These are phyloP conservation scores for Microascus cirrosus DNA, from an alignment of 2,329 filamentous ascomycete species.

Conservation along the genomic window DNA sequence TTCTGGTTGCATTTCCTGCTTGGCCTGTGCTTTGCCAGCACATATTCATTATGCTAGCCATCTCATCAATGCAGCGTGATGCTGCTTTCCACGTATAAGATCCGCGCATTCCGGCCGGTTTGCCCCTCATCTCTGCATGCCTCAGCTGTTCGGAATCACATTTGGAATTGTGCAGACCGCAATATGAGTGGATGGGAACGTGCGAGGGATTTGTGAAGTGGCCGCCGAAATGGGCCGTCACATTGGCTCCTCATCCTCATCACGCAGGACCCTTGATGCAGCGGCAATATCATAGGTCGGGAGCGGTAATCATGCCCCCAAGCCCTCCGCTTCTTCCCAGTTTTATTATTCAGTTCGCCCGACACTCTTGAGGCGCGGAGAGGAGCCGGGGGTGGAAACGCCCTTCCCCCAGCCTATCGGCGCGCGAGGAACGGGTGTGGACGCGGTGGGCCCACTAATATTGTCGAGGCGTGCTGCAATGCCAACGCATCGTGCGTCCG, in stretches of 20 bases:
- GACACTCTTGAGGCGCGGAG: not conserved
- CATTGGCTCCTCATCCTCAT: constrained; percentile 22
- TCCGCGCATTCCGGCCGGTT: not conserved
- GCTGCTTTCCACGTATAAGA: not conserved
- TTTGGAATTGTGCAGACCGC: not conserved
- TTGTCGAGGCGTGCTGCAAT: not conserved
- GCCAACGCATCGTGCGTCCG: constrained; percentile 5
- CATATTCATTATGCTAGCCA: constrained; percentile 1
- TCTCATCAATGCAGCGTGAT: constrained; percentile 6
- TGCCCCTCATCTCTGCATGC: not conserved
- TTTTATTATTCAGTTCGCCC: not conserved
- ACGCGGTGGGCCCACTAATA: not conserved
- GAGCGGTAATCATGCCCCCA: not conserved
- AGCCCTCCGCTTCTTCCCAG: not conserved
- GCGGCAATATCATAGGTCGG: not conserved
- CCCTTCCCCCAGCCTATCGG: constrained; percentile 3
- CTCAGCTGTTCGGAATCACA: not conserved
- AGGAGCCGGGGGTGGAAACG: not conserved
- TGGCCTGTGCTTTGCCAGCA: not conserved
- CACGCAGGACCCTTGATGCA: not conserved
- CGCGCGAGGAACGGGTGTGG: not conserved
- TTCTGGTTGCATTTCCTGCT: not conserved
- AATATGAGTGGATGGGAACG: not conserved
- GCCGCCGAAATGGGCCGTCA: constrained; percentile 22
- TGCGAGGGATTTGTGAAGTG: not conserved